Evolutionary conservation across 2,329 filamentous ascomycete species (phyloP).

Genomic region (Chaetoscypha palmicola): DNA sequence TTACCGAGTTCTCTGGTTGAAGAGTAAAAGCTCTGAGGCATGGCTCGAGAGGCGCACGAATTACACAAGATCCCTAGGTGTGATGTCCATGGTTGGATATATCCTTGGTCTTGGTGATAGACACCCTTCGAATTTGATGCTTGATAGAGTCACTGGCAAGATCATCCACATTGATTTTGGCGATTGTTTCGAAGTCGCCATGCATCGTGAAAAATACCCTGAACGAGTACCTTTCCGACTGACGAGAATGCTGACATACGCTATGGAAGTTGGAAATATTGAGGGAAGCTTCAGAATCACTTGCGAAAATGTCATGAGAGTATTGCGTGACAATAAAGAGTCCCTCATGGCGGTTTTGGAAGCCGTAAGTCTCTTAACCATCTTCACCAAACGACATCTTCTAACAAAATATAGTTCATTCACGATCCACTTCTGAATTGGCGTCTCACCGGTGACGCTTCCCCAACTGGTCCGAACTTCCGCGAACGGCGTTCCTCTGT

Average conservation of each 20-base stretch:
- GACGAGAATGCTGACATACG: conserved; percentile 97
- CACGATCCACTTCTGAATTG: conserved; percentile 98
- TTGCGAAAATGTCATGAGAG: conserved; percentile 97
- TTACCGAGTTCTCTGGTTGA: conserved; percentile 96
- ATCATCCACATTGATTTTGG: conserved; percentile 99
- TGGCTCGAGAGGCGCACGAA: conserved; percentile 98
- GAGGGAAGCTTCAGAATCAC: conserved; percentile 98
- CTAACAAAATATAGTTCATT: conserved; percentile 64
- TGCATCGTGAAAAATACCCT: conserved; percentile 98
- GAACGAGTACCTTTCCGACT: conserved; percentile 96
- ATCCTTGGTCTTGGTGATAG: conserved; percentile 94
- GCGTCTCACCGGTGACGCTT: conserved; percentile 65
- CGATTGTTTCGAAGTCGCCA: conserved; percentile 98
- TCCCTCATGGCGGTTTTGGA: conserved; percentile 97
- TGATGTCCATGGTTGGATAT: conserved; percentile 99
- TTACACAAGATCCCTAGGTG: conserved; percentile 91
- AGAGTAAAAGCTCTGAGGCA: conserved; percentile 95
- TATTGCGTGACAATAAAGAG: conserved; percentile 94
- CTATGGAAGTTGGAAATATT: conserved; percentile 99
- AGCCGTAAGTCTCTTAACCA: conserved; percentile 61
- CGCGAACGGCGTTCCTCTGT: conserved; percentile 50
- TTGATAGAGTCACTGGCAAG: conserved; percentile 91
- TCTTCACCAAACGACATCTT: neutral
- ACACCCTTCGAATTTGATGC: conserved; percentile 95
- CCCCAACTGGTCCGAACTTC: conserved; percentile 61